These are phyloP conservation scores for Puccinia polysora DNA, from an alignment of 1,284 basidiomycete species.

Conservation along the genomic window DNA sequence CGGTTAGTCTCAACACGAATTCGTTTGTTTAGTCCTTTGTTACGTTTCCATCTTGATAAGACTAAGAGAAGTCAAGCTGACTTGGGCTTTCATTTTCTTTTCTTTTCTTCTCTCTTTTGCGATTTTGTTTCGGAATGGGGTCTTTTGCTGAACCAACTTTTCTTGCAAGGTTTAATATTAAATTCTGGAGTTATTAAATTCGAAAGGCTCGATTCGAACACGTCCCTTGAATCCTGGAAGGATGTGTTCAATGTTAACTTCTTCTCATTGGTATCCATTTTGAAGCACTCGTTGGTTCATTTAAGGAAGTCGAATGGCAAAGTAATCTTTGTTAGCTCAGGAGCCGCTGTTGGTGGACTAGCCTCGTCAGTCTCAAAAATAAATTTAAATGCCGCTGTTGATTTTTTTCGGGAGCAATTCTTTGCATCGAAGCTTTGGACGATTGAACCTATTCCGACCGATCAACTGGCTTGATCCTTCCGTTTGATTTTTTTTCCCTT, in stretches of 20 bases:
- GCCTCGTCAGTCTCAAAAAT: constrained; percentile 10
- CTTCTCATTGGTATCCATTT: constrained; percentile 25
- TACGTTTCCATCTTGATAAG: neutral
- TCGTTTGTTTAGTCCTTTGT: too few species aligned
- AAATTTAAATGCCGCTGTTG: neutral
- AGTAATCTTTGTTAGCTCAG: constrained; percentile 39
- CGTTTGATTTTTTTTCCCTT: neutral
- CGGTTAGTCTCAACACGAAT: constrained; percentile 6
- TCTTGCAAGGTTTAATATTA: constrained; percentile 16
- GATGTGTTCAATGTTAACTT: constrained; percentile 37
- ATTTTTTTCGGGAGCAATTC: neutral
- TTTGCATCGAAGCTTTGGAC: neutral
- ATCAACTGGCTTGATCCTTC: neutral
- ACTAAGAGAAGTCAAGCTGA: neutral
- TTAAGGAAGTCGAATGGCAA: constrained; percentile 17
- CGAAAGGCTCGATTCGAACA: constrained; percentile 11
- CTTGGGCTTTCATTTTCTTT: neutral
- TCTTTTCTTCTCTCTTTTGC: too few species aligned
- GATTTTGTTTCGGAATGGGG: too few species aligned
- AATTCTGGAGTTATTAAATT: constrained; percentile 31
- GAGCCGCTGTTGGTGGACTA: constrained; percentile 17
- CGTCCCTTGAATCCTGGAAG: constrained; percentile 6
- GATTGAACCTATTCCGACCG: neutral
- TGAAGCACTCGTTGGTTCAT: constrained; percentile 23
- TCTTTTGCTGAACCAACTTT: neutral